These are phyloP conservation scores for Rhizoclosmatium sp. DNA, from an alignment of 192 early-diverging fungal genomes.

Conservation along the genomic window DNA sequence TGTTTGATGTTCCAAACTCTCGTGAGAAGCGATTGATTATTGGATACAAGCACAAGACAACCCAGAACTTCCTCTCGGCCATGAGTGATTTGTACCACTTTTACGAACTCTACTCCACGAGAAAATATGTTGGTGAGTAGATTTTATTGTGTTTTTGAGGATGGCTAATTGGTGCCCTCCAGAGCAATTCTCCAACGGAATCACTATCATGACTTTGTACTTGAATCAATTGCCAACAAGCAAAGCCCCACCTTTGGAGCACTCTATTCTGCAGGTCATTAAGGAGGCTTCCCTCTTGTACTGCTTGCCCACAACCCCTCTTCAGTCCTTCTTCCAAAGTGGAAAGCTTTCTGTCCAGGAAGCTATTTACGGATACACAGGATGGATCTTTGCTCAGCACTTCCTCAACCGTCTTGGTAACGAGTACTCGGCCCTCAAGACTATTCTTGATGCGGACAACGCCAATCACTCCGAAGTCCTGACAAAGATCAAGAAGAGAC, in stretches of 20 bases:
- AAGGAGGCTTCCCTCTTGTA: constrained; percentile 97
- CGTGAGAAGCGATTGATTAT: constrained; percentile 93
- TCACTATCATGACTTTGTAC: constrained; percentile 94
- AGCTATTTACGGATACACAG: constrained; percentile 93
- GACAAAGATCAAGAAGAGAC: constrained; percentile 96
- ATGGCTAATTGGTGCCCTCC: neutral
- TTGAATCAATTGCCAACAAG: constrained; percentile 83
- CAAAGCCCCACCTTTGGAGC: constrained; percentile 84
- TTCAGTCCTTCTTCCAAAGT: constrained; percentile 93
- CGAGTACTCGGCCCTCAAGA: constrained; percentile 87
- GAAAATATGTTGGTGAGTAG: constrained; percentile 89
- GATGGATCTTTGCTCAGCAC: constrained; percentile 99
- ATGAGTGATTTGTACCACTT: constrained; percentile 98
- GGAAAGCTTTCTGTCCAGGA: constrained; percentile 93
- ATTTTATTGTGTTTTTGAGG: constrained; percentile 44
- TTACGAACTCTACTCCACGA: constrained; percentile 93
- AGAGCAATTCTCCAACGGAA: constrained; percentile 99
- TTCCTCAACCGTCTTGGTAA: constrained; percentile 97
- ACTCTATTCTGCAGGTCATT: constrained; percentile 90
- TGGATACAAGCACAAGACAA: constrained; percentile 85
- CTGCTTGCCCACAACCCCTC: constrained; percentile 93
- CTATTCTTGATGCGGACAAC: constrained; percentile 83
- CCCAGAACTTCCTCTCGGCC: constrained; percentile 93
- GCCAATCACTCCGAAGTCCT: constrained; percentile 90
- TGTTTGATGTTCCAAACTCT: constrained; percentile 86